These are phyloP conservation scores for Geotrichum carabidarum DNA, from an alignment of 1,139 yeast genomes.

Conservation along the genomic window DNA sequence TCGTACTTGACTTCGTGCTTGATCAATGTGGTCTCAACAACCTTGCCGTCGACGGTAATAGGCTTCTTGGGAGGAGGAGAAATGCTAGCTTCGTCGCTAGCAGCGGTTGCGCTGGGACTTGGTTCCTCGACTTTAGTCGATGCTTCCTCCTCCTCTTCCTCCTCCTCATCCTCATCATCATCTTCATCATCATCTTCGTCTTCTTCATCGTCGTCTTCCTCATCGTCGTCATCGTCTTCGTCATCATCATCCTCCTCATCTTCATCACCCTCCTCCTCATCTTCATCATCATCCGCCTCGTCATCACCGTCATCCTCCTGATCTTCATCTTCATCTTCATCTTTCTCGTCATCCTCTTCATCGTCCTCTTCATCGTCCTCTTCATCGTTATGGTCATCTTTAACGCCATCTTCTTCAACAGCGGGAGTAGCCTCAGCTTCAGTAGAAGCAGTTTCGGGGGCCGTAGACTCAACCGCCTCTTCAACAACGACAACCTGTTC, in stretches of 20 bases:
- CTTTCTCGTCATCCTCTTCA: constrained; percentile 22
- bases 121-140: constrained; percentile 9
- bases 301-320: constrained; percentile 23
- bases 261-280: constrained; percentile 33
- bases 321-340: constrained; percentile 33
- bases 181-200: constrained; percentile 5
- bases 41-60: constrained; percentile 2
- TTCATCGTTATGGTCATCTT: constrained; percentile 2
- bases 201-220: not conserved
- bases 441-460: constrained; percentile 29
- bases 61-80: constrained; percentile 15
- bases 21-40: constrained; percentile 8
- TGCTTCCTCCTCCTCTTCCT: constrained; percentile 6
- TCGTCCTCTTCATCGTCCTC: constrained; percentile 12
- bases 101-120: constrained; percentile 11
- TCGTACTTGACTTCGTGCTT: constrained; percentile 23
- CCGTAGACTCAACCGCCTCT: constrained; percentile 32
- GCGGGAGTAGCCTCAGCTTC: constrained; percentile 7
- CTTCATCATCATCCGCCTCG: constrained; percentile 21
- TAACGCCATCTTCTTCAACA: not conserved
- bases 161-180: constrained; percentile 4
- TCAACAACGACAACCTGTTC: not conserved
- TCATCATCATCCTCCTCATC: constrained; percentile 26
- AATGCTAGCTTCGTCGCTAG: constrained; percentile 9
- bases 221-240: constrained; percentile 7